phyloP scores from a whole-genome alignment of 768 basidiomycete genomes.

The Amanita subjunquillea region DNA sequence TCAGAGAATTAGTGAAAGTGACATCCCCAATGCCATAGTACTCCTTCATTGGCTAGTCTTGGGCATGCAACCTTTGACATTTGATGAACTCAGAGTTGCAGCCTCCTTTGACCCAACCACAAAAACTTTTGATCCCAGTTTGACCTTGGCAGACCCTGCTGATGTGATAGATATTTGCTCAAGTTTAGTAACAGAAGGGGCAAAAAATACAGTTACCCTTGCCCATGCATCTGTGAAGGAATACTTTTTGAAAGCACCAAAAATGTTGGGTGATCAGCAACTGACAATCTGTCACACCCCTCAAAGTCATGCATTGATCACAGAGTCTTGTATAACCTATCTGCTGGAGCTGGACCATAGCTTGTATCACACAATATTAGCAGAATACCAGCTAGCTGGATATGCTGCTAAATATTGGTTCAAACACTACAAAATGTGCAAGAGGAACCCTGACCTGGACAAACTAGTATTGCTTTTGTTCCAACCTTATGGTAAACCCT shows the following conservation, averaged over 20 bases:
- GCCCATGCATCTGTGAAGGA: slow-evolving; percentile 2
- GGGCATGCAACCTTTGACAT: neutral
- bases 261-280: neutral
- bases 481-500: no score
- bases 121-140: neutral
- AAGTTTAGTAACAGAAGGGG: neutral
- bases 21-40: neutral
- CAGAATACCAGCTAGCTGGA: no score
- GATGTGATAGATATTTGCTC: neutral
- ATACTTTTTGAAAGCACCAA: neutral
- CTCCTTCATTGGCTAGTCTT: neutral
- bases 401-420: no score
- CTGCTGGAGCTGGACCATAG: no score
- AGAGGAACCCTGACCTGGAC: no score
- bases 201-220: neutral
- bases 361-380: no score
- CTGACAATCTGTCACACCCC: no score
- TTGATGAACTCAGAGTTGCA: neutral
- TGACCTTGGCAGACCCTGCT: neutral
- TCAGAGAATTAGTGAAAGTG: neutral
- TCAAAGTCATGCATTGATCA: no score
- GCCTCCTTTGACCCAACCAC: neutral
- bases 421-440: no score
- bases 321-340: no score
- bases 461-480: no score